Evolutionary conservation across 495 filamentous ascomycete species (phyloP).

Genomic region (Hypoxylon fuscum): DNA sequence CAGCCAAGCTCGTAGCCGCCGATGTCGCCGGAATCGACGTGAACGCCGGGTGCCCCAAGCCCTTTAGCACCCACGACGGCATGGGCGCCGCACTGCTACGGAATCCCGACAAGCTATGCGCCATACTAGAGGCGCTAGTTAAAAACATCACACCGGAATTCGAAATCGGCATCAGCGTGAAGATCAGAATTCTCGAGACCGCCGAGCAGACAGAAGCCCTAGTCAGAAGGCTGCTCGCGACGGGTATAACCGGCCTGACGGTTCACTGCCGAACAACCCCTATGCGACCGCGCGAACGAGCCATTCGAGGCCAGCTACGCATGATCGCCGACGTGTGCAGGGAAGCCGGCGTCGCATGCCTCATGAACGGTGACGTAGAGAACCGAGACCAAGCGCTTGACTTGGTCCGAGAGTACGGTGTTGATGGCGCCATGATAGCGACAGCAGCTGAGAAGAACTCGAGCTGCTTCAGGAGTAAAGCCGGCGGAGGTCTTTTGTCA

Average conservation of each 20-base stretch:
- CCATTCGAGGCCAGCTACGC: constrained; percentile 82
- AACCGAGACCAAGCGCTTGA: constrained; percentile 70
- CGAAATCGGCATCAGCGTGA: constrained; percentile 91
- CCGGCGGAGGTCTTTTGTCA: constrained; percentile 68
- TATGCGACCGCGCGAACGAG: constrained; percentile 89
- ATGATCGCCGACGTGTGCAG: constrained; percentile 82
- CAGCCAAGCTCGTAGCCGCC: constrained; percentile 80
- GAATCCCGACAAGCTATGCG: constrained; percentile 80
- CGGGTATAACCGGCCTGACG: constrained; percentile 91
- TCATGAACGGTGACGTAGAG: constrained; percentile 94
- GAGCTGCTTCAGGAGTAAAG: constrained; percentile 76
- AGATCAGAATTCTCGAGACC: constrained; percentile 88
- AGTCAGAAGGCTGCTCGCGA: constrained; percentile 76
- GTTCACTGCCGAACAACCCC: constrained; percentile 95
- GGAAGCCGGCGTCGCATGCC: constrained; percentile 82
- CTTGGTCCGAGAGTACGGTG: constrained; percentile 77
- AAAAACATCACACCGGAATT: constrained; percentile 75
- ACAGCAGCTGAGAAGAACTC: constrained; percentile 88
- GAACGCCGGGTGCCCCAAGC: constrained; percentile 96
- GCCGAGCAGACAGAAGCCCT: constrained; percentile 74
- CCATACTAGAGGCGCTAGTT: constrained; percentile 84
- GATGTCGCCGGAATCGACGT: constrained; percentile 96
- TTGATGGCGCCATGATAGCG: constrained; percentile 97
- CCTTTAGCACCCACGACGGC: constrained; percentile 87
- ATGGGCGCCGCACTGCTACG: constrained; percentile 93